These are phyloP conservation scores for Triangularia verruculosa DNA, from an alignment of 2,329 filamentous ascomycete genomes.

Conservation along the genomic window DNA sequence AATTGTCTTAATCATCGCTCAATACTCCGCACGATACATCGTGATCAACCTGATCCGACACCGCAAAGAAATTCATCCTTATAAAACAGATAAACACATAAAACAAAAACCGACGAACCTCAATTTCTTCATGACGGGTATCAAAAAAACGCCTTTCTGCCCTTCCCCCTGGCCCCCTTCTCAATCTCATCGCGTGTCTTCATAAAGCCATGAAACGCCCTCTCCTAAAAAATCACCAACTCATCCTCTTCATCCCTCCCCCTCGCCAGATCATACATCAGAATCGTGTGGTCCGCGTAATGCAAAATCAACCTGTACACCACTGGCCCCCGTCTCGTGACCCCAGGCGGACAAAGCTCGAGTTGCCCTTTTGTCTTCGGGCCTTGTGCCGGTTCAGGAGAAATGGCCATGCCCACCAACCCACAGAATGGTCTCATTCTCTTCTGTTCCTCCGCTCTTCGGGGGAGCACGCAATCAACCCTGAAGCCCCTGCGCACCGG, in stretches of 20 bases:
- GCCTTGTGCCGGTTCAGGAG: constrained; percentile 61
- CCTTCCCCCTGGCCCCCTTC: background rate
- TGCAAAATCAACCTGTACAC: constrained; percentile 68
- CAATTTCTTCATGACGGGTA: background rate
- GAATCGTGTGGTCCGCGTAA: constrained; percentile 66
- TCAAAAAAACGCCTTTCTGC: background rate
- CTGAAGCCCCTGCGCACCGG: constrained; percentile 45
- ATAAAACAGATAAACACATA: background rate
- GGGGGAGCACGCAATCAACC: constrained; percentile 52
- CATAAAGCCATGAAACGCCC: too few relatives aligned
- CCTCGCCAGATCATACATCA: constrained; percentile 62
- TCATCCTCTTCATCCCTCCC: constrained; percentile 17
- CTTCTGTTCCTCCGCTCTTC: constrained; percentile 43
- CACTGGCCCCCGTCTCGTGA: constrained; percentile 14
- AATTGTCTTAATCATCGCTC: too few relatives aligned
- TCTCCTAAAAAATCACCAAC: constrained; percentile 26
- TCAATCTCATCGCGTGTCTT: too few relatives aligned
- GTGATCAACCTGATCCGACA: background rate
- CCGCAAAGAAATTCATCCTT: too few relatives aligned
- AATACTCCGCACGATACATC: background rate
- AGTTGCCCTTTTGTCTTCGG: constrained; percentile 30
- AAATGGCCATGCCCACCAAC: constrained; percentile 66
- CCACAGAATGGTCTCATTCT: constrained; percentile 46
- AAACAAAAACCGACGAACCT: background rate
- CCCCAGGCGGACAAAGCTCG: constrained; percentile 20